Conservation (phyloP, 371 early-diverging fungal species). For the Mucor sp. region DNA sequence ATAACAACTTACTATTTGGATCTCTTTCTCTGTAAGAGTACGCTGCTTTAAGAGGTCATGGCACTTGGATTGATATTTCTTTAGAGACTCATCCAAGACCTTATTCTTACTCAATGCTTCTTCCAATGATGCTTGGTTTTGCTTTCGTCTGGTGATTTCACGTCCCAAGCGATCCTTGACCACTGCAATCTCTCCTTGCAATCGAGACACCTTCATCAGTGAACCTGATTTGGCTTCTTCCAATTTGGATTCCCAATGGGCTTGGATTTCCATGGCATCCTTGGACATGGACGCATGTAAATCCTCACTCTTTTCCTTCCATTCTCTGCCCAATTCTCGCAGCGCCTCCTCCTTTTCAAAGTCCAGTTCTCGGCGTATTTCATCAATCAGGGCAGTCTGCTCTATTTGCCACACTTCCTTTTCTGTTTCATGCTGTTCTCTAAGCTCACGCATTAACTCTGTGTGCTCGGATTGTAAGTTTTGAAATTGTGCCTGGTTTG, state of each 20-base stretch:
- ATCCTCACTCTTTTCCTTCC: conserved; percentile 39
- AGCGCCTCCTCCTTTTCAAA: conserved; percentile 22
- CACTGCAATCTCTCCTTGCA: conserved; percentile 38
- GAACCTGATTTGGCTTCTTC: conserved; percentile 17
- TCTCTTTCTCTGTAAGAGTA: conserved; percentile 2
- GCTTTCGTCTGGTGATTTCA: conserved; percentile 36
- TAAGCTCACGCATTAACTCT: conserved; percentile 25
- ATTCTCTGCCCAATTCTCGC: conserved; percentile 18
- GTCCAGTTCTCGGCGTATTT: conserved; percentile 10
- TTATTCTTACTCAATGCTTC: conserved; percentile 5
- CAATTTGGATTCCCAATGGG: conserved; percentile 38
- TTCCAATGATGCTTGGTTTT: conserved; percentile 13
- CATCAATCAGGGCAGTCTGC: conserved; percentile 21
- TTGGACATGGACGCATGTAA: conserved; percentile 37
- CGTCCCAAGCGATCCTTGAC: conserved; percentile 38
- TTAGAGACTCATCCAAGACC: background rate
- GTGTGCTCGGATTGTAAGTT: conserved; percentile 34
- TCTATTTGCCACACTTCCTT: conserved; percentile 33
- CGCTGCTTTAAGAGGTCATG: background rate
- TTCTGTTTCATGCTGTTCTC: conserved; percentile 33
- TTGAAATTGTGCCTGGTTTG: conserved; percentile 28
- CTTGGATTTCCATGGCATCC: conserved; percentile 35
- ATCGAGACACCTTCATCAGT: conserved; percentile 9
- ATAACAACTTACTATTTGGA: background rate
- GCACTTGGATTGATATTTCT: background rate